Base-by-base conservation (phyloP, 768 basidiomycete species). In the Daedalea quercina region DNA sequence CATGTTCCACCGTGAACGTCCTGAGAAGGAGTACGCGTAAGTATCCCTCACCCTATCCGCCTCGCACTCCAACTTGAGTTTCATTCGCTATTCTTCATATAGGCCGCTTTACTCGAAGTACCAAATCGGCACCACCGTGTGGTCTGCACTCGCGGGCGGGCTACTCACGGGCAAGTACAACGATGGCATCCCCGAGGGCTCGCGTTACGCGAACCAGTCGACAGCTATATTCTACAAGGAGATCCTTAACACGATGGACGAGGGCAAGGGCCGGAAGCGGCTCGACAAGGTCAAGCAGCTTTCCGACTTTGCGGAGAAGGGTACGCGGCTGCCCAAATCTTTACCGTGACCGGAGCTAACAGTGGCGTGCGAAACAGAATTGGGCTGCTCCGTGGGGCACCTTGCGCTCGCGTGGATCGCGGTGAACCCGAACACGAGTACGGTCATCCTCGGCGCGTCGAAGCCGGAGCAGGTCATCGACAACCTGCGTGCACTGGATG, bases 161-260 rank as follows among this genome's bases (percentile, higher is more conserved):
- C 57, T 91, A 40, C 76, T 91, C 22, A 91, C 88, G 12, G 90
- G 89, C 48, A 90, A 90, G 74, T 85, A 86, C 70, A 87, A 90
- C 68, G 73, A 86, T 55, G 85, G 87, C 22, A 75, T 92, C 61
- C 90, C 90, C 1, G 67, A 76, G 11, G 84, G 78, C 51, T 90
- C 87, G 0, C 83, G 90, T 26, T 83, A 84, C 66, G 79, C 77
- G 24, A 79, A 69, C 53, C 80, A 85, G 58, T 57, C 62, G 44
- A 54, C 63, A 34, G 67, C 67, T 17, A 67, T 58, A 35, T 76
- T 77, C 59, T 80, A 84, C 74, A 77, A 80, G 55, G 69, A 71
- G 40, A 78, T 73, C 1, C 72, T 81, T 47, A 76, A 79, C 47
- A 69, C 69, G 2, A 75, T 90, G 41, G 69, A 81, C 56, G 61